Conservation (phyloP, 352 stramenopile genomes). For the Pythium grandisporangium region DNA sequence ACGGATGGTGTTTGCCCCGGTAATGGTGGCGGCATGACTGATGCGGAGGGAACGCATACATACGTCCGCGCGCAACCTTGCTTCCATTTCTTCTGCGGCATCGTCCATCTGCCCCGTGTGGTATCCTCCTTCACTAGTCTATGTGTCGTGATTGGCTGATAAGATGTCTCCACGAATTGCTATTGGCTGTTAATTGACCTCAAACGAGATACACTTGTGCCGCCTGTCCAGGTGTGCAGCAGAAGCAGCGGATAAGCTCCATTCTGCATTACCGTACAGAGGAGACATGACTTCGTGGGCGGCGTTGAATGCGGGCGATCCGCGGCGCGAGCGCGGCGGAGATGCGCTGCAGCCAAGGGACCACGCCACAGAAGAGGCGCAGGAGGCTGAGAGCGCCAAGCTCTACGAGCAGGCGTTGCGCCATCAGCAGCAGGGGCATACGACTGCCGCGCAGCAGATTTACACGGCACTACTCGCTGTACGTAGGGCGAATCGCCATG, state of each 20-base stretch:
- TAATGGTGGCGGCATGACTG: too few relatives aligned
- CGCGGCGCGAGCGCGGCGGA: not conserved
- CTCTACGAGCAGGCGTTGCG: conserved; percentile 63
- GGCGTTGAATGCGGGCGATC: not conserved
- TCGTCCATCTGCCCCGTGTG: too few relatives aligned
- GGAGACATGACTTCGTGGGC: not conserved
- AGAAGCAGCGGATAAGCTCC: too few relatives aligned
- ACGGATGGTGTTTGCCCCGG: too few relatives aligned
- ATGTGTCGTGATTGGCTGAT: not conserved
- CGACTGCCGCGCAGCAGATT: conserved; percentile 18
- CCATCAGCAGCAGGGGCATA: conserved; percentile 45
- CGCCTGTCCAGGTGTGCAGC: too few relatives aligned
- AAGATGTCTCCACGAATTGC: not conserved
- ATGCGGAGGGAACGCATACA: too few relatives aligned
- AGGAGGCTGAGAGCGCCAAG: conserved; percentile 47
- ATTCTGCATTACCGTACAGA: too few relatives aligned
- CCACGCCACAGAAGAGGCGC: conserved; percentile 49
- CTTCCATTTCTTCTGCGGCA: too few relatives aligned
- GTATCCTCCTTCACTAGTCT: not conserved
- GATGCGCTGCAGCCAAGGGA: conserved; percentile 1
- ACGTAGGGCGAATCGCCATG: too few relatives aligned
- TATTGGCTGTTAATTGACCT: too few relatives aligned
- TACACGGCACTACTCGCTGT: conserved; percentile 26
- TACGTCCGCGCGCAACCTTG: too few relatives aligned
- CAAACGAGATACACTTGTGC: too few relatives aligned